phyloP scores from a whole-genome alignment of 1,284 basidiomycete genomes.

The Ustilago curta region DNA sequence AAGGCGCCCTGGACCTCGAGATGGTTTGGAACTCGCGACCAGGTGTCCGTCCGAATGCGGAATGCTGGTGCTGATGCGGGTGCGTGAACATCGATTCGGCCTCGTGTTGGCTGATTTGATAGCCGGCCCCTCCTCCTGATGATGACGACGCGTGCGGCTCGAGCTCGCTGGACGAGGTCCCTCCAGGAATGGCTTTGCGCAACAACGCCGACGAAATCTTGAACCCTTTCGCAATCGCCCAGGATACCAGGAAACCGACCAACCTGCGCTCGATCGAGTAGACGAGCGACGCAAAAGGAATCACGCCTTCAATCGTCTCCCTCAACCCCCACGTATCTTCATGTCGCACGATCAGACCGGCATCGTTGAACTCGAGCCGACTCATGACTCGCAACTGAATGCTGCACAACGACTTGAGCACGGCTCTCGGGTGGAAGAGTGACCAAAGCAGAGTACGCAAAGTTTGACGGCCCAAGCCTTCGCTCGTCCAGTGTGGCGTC shows the following conservation, averaged over 20 bases:
- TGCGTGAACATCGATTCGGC: constrained; percentile 46
- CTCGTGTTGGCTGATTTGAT: constrained; percentile 41
- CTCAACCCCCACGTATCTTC: constrained; percentile 68
- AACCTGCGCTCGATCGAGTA: constrained; percentile 63
- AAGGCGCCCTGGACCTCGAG: constrained; percentile 59
- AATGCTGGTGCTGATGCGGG: constrained; percentile 20
- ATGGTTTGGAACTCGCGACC: constrained; percentile 55
- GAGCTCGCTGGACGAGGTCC: constrained; percentile 16
- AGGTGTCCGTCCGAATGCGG: constrained; percentile 7
- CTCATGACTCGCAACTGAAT: constrained; percentile 67
- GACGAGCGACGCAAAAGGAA: constrained; percentile 64
- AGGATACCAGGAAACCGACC: constrained; percentile 60
- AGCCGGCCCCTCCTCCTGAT: not conserved
- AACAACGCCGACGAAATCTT: constrained; percentile 51
- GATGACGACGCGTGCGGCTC: constrained; percentile 12
- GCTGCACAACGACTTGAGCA: constrained; percentile 61
- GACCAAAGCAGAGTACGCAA: constrained; percentile 60
- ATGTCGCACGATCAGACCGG: constrained; percentile 66
- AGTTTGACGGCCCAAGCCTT: constrained; percentile 60
- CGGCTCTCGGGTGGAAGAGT: constrained; percentile 58
- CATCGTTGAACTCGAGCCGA: constrained; percentile 69
- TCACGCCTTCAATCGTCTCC: constrained; percentile 66
- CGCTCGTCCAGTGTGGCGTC: constrained; percentile 63
- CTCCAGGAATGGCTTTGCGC: constrained; percentile 40
- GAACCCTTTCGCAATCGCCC: constrained; percentile 62